Base-by-base conservation (phyloP, 2,329 filamentous ascomycete genomes). In the Metarhizium brunneum region DNA sequence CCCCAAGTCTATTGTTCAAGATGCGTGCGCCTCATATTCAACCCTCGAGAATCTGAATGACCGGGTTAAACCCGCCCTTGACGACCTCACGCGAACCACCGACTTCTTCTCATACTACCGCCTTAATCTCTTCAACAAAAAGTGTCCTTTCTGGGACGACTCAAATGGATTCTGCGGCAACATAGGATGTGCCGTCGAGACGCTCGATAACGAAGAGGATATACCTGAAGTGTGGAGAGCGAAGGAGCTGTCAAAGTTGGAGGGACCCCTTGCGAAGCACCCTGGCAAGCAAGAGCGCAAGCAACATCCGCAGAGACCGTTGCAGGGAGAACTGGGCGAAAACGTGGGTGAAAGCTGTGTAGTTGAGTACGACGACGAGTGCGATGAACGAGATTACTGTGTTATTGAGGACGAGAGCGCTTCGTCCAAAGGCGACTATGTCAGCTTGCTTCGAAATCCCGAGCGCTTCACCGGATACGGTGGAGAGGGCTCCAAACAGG, bases 31-130 rank as follows among this genome's bases (percentile, higher is more conserved):
- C 59, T 96, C 92, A 55, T 99, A 95, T 73, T 85, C 86, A 55
- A 91, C 90, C 42, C 87, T 99, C 70, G 92, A 99, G 68, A 76
- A 79, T 45, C 78, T 99, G 54, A 99, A 97, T 73, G 72, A 78
- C 62, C 81, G 83, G 58, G 79, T 96, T 59, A 85, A 86, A 64
- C 88, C 91, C 18, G 82, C 85, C 53, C 75, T 99, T 62, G 82
- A 89, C 64, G 86, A 89, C 55, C 83, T 99, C 49, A 95, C 90
- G 0, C 83, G 83, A 63, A 84, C 88, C 54, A 95, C 92, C 70
- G 94, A 99, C 72, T 99, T 96, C 80, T 99, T 99, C 74, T 92
- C 92, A 54, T 91, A 97, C 73, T 99, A 97, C 75, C 87, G 94
- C 56, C 76, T 99, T 49, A 97, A 96, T 69, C 81, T 99, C 20